A percentile compares a stretch with the other conserved stretches of the same genome.
These are phyloP conservation scores for Metarhizium humberi DNA, from an alignment of 2,329 filamentous ascomycete species.

Conservation along the genomic window DNA sequence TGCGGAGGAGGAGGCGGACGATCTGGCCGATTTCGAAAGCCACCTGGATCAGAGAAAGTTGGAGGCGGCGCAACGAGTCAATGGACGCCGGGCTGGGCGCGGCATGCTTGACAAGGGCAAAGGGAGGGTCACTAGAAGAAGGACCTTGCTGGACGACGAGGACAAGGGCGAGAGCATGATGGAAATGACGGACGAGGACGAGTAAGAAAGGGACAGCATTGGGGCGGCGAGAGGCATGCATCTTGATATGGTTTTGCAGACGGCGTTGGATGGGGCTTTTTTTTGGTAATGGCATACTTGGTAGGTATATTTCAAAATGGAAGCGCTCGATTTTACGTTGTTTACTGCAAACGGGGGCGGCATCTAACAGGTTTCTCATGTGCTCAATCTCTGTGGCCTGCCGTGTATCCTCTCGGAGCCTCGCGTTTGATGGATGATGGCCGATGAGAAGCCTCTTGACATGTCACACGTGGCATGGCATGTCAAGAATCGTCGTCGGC, in stretches of 20 bases:
- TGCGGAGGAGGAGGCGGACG: conserved; percentile 37
- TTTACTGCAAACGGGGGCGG: no score
- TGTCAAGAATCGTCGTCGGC: no score
- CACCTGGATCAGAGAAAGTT: conserved; percentile 37
- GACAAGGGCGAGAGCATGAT: conserved; percentile 38
- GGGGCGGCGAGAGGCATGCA: no score
- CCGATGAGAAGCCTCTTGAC: no score
- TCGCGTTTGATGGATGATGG: no score
- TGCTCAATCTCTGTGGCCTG: no score
- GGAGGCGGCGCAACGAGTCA: conserved; percentile 30
- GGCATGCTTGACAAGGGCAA: conserved; percentile 33
- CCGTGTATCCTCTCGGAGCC: no score
- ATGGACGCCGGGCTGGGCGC: conserved; percentile 14
- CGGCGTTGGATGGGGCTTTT: neutral
- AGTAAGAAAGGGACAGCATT: conserved; percentile 4
- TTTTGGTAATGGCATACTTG: neutral
- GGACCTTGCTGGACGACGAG: conserved; percentile 23
- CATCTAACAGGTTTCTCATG: no score
- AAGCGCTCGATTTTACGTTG: no score
- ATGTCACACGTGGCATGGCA: no score
- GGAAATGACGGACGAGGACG: conserved; percentile 48
- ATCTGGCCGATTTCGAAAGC: conserved; percentile 41
- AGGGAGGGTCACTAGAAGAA: conserved; percentile 28
- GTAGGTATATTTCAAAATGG: no score
- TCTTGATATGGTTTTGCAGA: no score